A percentile compares a stretch with the other conserved stretches of the same genome.
phyloP scores from a whole-genome alignment of 768 basidiomycete species.

The Dioszegia crocea region DNA sequence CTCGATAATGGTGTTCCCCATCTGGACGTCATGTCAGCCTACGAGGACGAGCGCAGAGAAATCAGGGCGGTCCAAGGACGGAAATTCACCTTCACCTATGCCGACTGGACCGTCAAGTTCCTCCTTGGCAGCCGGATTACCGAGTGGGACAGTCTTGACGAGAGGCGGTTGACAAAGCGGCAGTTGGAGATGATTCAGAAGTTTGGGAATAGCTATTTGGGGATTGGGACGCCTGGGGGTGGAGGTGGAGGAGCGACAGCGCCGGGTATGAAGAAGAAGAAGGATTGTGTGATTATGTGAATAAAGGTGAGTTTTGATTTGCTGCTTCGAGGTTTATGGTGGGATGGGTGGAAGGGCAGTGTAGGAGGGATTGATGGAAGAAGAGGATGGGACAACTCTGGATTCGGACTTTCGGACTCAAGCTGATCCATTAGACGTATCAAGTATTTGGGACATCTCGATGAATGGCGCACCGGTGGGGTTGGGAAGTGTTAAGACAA shows the following conservation, averaged over 20 bases:
- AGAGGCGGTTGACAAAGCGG: slow-evolving; percentile 17
- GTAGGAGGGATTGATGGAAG: background rate
- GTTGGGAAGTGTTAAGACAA: too few species aligned
- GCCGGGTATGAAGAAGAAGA: slow-evolving; percentile 13
- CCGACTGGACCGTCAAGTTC: slow-evolving; percentile 29
- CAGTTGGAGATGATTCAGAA: slow-evolving; percentile 25
- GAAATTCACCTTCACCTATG: slow-evolving; percentile 19
- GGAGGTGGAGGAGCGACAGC: too few species aligned
- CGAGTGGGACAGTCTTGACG: slow-evolving; percentile 26
- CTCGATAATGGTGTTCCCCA: slow-evolving; percentile 26
- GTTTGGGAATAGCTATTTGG: slow-evolving; percentile 21
- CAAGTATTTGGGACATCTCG: too few species aligned
- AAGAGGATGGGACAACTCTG: too few species aligned
- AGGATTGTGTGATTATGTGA: slow-evolving; percentile 28
- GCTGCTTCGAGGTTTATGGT: background rate
- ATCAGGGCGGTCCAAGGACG: slow-evolving; percentile 18
- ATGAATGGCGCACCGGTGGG: too few species aligned
- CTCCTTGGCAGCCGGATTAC: slow-evolving; percentile 16
- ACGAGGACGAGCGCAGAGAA: slow-evolving; percentile 22
- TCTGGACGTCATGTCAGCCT: slow-evolving; percentile 28
- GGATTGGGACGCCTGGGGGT: slow-evolving; percentile 1
- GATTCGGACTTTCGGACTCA: too few species aligned
- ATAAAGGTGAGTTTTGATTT: too few species aligned
- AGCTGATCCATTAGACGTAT: too few species aligned
- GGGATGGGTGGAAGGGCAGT: background rate